Base-by-base conservation (phyloP, 345 rosid species). In the Aquilaria sinensis region DNA sequence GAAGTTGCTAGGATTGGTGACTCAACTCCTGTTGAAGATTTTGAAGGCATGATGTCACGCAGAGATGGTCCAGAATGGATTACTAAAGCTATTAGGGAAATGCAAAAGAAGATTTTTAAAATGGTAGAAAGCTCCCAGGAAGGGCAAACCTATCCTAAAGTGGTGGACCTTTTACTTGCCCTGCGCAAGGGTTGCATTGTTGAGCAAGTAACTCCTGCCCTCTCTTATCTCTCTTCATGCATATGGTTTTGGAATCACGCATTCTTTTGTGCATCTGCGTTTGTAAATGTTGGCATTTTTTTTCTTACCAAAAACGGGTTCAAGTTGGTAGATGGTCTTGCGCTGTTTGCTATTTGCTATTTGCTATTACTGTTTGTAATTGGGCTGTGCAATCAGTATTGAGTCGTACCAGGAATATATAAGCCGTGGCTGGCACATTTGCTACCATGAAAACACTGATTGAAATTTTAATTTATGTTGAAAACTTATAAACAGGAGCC, bases 111-210 rank as follows among this genome's bases (percentile, higher is more conserved):
- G 70, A 85, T 91, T 63, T 16, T 62, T 56, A 66, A 66, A 74
- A 75, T 90, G 13, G 53, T 94, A 23, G 80, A 75, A 64, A 68
- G 72, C 64, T 73, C 82, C 2, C 30, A 68, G 34, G 62, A 70
- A 51, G 79, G 81, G 47, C 81, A 80, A 58, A 72, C 66, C 69
- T 74, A 66, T 73, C 65, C 69, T 3, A 75, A 69, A 81, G 90
- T 85, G 16, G 64, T 85, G 74, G 88, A 86, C 60, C 81, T 85
- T 65, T 64, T 90, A 43, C 63, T 59, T 58, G 81, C 96, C 53
- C 85, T 94, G 53, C 96, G 96, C 13, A 88, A 78, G 76, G 89
- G 92, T 66, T 94, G 96, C 75, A 75, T 94, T 67, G 70, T 82
- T 57, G 99, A 86, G 75, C 97, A 94, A 68, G 99, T 90, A 77